Conservation (phyloP, 495 filamentous ascomycete species). For the Beverwykella pulmonaria region DNA sequence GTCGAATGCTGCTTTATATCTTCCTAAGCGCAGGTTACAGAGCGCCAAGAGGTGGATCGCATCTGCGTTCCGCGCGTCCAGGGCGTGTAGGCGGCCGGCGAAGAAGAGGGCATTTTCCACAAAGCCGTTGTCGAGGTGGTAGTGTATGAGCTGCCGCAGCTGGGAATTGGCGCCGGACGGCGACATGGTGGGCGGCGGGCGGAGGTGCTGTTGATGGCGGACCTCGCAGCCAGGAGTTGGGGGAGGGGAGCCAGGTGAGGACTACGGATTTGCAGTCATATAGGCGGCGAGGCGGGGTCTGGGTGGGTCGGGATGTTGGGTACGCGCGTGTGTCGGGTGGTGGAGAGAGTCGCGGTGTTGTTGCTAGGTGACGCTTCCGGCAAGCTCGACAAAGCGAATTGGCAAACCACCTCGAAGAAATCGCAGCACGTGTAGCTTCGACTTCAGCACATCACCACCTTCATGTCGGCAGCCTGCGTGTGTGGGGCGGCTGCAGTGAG, state of each 20-base stretch:
- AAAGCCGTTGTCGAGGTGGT: conserved; percentile 89
- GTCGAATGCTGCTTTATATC: conserved; percentile 75
- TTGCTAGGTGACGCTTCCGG: conserved; percentile 34
- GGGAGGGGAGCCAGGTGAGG: neutral
- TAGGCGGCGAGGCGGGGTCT: conserved; percentile 11
- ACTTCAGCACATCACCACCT: conserved; percentile 2
- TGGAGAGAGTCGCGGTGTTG: conserved; percentile 14
- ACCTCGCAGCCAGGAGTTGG: neutral
- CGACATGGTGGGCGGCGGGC: conserved; percentile 59
- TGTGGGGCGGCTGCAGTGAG: neutral
- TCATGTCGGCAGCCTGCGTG: neutral
- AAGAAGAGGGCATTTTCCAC: conserved; percentile 89
- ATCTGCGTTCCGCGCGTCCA: conserved; percentile 77
- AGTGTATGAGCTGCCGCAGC: conserved; percentile 82
- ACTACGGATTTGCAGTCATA: conserved; percentile 11
- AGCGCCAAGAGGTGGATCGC: conserved; percentile 79
- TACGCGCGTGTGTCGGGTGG: neutral
- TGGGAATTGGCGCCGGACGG: conserved; percentile 70
- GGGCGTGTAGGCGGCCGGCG: conserved; percentile 79
- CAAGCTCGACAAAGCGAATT: conserved; percentile 40
- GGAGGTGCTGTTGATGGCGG: neutral
- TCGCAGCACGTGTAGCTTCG: neutral
- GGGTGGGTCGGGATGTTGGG: conserved; percentile 4
- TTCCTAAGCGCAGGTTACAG: conserved; percentile 79
- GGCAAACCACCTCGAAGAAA: conserved; percentile 23